Evolutionary conservation across 192 early-diverging fungal genomes (phyloP).

Genomic region (Mortierella claussenii): DNA sequence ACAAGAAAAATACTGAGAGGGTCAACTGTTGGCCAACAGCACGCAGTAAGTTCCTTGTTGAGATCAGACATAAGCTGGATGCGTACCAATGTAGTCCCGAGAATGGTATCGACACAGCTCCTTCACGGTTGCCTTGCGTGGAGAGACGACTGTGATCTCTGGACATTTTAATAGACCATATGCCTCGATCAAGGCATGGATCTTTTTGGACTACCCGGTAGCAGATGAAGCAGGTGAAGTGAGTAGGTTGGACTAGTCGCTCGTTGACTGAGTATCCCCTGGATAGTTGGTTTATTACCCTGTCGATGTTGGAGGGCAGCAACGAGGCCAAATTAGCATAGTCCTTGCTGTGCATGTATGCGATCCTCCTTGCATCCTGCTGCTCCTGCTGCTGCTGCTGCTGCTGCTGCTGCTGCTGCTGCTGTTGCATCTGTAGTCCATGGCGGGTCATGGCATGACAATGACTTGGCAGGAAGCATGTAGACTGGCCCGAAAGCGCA

Average conservation of each 20-base stretch:
- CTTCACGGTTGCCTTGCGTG: conserved; percentile 33
- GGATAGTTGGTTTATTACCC: conserved; percentile 18
- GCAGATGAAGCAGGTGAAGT: too few species aligned
- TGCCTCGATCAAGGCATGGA: conserved; percentile 35
- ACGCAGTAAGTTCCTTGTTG: too few species aligned
- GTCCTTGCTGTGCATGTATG: conserved; percentile 39
- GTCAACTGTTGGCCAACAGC: not conserved
- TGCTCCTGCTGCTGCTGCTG: too few species aligned
- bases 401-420: too few species aligned
- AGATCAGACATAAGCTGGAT: too few species aligned
- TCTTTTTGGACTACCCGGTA: conserved; percentile 26
- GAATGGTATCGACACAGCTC: conserved; percentile 49
- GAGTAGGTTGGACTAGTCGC: too few species aligned
- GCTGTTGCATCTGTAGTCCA: too few species aligned
- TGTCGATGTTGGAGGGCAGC: conserved; percentile 46
- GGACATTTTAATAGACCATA: conserved; percentile 21
- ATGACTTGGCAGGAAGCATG: too few species aligned
- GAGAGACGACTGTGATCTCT: conserved; percentile 27
- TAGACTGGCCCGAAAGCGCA: too few species aligned
- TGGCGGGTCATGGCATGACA: too few species aligned
- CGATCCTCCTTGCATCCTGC: conserved; percentile 10
- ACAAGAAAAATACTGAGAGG: not conserved
- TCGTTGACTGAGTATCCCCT: too few species aligned
- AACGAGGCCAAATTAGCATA: conserved; percentile 35
- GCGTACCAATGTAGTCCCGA: conserved; percentile 47